Evolutionary conservation across 163 green algal species (phyloP), one percentile per base, ranked within the genome.

Genomic region (Scenedesmus sp.): DNA sequence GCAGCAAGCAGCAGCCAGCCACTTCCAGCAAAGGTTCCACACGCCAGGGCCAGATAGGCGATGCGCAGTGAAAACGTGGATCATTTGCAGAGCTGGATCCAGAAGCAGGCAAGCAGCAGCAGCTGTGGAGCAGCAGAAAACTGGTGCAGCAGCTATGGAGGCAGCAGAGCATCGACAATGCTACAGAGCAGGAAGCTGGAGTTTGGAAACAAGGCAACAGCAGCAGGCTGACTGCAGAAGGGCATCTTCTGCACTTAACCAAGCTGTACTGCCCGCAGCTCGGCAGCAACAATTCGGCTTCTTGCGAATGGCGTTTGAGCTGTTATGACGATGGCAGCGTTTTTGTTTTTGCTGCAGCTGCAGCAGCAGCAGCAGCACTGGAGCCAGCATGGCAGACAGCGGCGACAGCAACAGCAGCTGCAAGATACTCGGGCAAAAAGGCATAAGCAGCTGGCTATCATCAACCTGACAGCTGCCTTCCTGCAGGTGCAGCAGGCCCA

Each of bases 1-100:
- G 65, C 65, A 76, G 65, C 30, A 76, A 76, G 65, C 65, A 76
- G 65, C 65, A 76, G 65, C 65, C 65, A 76, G 65, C 65, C 65
- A 40, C 30, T 76, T 1, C 40, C 7, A 76, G 30, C 65, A 76
- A 30, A 40, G 65, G 30, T 40, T 76, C 30, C 65, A 76, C 9
- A 76, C 30, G 65, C 30, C 65, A 76, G 65, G 30, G 65, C 65
- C 15, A 20, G 1, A 5, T 30, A 76, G 30, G 40, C 65, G 37
- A 44, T 49, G 73, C 73, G 20, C 40, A 65, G 33, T 20, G 44
- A 30, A 24, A 26, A 40, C 5, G 18, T 18, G 1, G 9, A 9
- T 24, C 30, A 37, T 7, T 20, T 1, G 20, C 6, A 12, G 65
- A 40, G 9, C 5, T 4, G 24, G 30, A 37, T 76, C 26, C 30